Evolutionary conservation across 805 yeast genomes (phyloP).

Genomic region (Candida michaelii): DNA sequence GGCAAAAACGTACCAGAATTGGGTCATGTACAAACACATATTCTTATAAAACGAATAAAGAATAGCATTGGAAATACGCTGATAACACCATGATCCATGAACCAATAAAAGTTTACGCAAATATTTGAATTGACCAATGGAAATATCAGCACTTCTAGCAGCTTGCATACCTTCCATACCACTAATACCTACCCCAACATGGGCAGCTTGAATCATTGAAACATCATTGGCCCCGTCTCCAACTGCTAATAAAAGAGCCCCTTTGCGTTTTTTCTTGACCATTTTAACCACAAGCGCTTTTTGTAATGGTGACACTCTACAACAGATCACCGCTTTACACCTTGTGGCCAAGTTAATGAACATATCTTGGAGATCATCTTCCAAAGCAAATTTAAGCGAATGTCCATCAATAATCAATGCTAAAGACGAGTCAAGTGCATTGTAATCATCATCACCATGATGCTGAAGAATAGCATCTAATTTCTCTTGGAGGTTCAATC

Average conservation of each 20-base stretch:
- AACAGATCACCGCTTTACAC: conserved; percentile 95
- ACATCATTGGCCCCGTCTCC: conserved; percentile 99
- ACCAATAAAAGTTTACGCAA: conserved; percentile 80
- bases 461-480: conserved; percentile 69
- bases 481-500: conserved; percentile 70
- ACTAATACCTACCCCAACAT: conserved; percentile 97
- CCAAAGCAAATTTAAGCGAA: conserved; percentile 83
- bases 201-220: conserved; percentile 99
- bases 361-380: conserved; percentile 72
- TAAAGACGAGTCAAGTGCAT: conserved; percentile 57
- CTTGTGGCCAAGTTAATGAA: conserved; percentile 76
- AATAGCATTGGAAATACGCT: conserved; percentile 88
- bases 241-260: conserved; percentile 79
- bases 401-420: conserved; percentile 95
- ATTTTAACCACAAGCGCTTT: conserved; percentile 94
- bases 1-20: conserved; percentile 94
- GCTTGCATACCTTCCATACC: conserved; percentile 99
- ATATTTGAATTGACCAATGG: conserved; percentile 93
- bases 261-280: conserved; percentile 76
- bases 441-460: conserved; percentile 61
- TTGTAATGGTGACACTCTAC: conserved; percentile 96
- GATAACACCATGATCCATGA: conserved; percentile 98
- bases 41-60: conserved; percentile 94
- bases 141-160: conserved; percentile 95
- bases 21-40: conserved; percentile 94